These are phyloP conservation scores for Dioscorea zingiberensis DNA, from an alignment of 106 monocot genomes.

Conservation along the genomic window DNA sequence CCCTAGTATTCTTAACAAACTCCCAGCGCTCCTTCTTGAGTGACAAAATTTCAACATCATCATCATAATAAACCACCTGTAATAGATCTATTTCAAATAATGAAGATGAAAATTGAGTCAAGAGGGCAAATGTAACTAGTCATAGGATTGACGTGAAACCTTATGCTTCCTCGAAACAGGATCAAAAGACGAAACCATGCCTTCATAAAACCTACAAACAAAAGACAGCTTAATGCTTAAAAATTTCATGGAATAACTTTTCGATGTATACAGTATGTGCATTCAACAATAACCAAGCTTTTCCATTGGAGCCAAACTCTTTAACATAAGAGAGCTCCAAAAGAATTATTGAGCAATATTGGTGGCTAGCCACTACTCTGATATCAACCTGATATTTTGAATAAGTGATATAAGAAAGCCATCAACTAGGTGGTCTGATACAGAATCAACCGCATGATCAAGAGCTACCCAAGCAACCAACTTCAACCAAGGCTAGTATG, in stretches of 20 bases:
- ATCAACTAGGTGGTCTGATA: neutral
- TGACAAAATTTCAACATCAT: conserved; percentile 7
- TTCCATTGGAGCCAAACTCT: too few species aligned
- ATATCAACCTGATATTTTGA: neutral
- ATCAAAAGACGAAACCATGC: neutral
- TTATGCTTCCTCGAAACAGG: conserved; percentile 9
- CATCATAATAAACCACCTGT: conserved; percentile 10
- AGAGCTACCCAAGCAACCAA: too few species aligned
- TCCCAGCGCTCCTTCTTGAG: conserved; percentile 9
- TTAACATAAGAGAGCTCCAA: neutral
- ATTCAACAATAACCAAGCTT: too few species aligned
- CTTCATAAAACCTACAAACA: conserved; percentile 4
- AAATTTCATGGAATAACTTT: neutral
- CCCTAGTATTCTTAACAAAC: neutral
- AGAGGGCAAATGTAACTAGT: neutral
- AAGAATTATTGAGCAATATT: neutral
- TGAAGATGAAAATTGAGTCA: neutral
- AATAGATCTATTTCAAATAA: neutral
- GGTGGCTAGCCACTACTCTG: neutral
- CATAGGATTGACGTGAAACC: neutral
- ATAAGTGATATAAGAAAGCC: neutral
- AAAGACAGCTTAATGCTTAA: neutral
- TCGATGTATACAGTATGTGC: neutral
- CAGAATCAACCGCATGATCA: too few species aligned
- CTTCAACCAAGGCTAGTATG: too few species aligned